Base-by-base conservation (phyloP, 1,139 yeast species). In the Candida sp. region DNA sequence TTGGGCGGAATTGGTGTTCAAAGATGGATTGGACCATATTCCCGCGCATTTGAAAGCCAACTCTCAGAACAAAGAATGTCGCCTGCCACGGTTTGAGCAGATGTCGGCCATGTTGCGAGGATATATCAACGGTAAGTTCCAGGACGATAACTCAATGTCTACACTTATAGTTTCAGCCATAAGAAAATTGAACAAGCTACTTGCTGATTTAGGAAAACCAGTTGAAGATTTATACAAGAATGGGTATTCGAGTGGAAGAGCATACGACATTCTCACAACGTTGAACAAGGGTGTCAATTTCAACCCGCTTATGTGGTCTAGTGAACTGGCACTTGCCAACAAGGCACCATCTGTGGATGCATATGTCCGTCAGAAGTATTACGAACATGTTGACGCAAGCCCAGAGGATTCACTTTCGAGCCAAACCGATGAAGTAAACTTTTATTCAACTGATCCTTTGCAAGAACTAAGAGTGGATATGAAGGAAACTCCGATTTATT, bases 401-500 rank as follows among this genome's bases (percentile, higher is more conserved):
- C 40, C 28, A 7, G 25, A 28, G 12, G 47, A 51, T 35, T 34
- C 40, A 34, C 11, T 39, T n/a, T 31, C 37, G 2, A n/a, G 25
- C 8, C 33, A 28, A 9, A 38, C 45, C 2, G 27, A 41, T 9
- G 26, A 30, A 4, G 9, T 12, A 4, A 77, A 73, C 42, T 68
- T 75, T 37, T 68, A 63, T 51, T 47, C 54, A 0, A 46, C 59
- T 2, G 87, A 84, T 54, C 72, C 78, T 0, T 63, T 74, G 31
- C 52, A 54, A 2, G 38, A 47, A 0, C 52, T 66, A 3, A 59
- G 88, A 56, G 61, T 59, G 34, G 72, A 71, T 28, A 79, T 75
- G 53, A 65, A 64, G 0, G 63, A 72, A 9, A 68, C 79, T 37
- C 81, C 86, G 0, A 85, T 93, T 0, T 94, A 86, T 64, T 92